Conservation (phyloP, 176 grass and related monocot species). For the Dactylis glomerata region DNA sequence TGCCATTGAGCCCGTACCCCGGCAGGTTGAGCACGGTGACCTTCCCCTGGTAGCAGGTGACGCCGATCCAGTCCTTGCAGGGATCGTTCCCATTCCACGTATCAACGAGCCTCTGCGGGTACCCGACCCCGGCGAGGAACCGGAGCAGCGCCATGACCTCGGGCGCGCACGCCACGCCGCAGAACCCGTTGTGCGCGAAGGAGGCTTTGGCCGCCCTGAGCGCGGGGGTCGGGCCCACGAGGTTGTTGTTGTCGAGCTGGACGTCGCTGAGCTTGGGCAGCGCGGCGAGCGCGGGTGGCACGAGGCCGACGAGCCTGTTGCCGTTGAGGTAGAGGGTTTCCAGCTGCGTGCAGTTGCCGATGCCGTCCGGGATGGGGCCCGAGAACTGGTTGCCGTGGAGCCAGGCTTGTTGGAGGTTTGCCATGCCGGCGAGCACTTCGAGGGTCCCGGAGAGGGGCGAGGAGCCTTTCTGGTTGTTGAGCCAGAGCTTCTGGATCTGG, state of each 20-base stretch:
- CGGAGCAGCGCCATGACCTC: constrained; percentile 55
- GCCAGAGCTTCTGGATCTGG: constrained; percentile 58
- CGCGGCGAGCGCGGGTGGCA: constrained; percentile 40
- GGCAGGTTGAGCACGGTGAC: constrained; percentile 54
- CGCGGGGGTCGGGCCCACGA: constrained; percentile 64
- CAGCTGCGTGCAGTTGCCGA: constrained; percentile 46
- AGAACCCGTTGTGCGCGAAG: constrained; percentile 53
- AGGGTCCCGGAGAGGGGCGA: constrained; percentile 45
- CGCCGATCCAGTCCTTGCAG: constrained; percentile 58
- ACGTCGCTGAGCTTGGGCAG: constrained; percentile 44
- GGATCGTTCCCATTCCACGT: constrained; percentile 63
- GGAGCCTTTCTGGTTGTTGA: constrained; percentile 67
- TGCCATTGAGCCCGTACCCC: constrained; percentile 52
- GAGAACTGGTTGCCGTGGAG: constrained; percentile 85
- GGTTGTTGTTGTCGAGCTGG: constrained; percentile 65
- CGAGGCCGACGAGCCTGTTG: constrained; percentile 73
- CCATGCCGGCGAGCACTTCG: constrained; percentile 51
- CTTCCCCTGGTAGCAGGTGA: constrained; percentile 44
- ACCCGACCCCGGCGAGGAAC: constrained; percentile 47
- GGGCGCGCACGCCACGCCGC: constrained; percentile 46
- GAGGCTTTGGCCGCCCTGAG: constrained; percentile 49
- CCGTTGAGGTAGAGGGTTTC: constrained; percentile 45
- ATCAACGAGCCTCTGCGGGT: constrained; percentile 1
- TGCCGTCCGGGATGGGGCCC: constrained; percentile 53
- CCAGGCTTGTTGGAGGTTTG: constrained; percentile 53